A percentile compares a stretch with the other conserved stretches of the same genome.
phyloP scores from a whole-genome alignment of 106 monocot species.

The Dendrobium catenatum region DNA sequence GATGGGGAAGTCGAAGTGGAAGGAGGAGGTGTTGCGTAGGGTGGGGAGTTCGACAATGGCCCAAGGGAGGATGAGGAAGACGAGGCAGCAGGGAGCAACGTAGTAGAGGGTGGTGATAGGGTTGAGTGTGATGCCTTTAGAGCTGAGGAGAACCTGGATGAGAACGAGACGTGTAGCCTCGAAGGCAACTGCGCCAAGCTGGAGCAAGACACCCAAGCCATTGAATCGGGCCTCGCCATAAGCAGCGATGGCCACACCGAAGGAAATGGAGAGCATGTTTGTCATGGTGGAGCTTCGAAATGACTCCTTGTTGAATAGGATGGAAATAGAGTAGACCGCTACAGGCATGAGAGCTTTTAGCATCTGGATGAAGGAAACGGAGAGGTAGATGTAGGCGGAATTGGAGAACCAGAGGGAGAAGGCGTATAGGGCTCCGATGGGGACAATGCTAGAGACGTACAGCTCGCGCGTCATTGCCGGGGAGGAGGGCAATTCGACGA shows the following conservation, averaged over 20 bases:
- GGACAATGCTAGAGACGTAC: conserved; percentile 41
- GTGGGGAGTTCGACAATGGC: conserved; percentile 16
- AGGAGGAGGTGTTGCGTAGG: background rate
- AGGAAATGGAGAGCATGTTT: conserved; percentile 37
- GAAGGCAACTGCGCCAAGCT: conserved; percentile 37
- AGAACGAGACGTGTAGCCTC: conserved; percentile 40
- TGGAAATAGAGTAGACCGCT: conserved; percentile 42
- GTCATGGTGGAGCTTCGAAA: conserved; percentile 18
- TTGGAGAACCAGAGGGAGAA: conserved; percentile 55
- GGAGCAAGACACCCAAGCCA: conserved; percentile 22
- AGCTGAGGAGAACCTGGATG: conserved; percentile 39
- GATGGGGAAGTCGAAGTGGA: conserved; percentile 9
- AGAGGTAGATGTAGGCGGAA: conserved; percentile 56
- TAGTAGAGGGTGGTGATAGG: conserved; percentile 41
- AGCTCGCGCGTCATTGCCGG: conserved; percentile 18
- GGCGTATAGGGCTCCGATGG: conserved; percentile 42
- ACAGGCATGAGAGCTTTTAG: conserved; percentile 57
- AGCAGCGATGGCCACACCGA: conserved; percentile 36
- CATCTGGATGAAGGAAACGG: conserved; percentile 64
- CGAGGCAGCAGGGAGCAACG: conserved; percentile 26
- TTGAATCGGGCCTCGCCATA: conserved; percentile 41
- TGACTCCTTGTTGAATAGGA: conserved; percentile 26
- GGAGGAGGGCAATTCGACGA: conserved; percentile 5
- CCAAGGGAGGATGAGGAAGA: conserved; percentile 24
- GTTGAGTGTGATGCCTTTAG: conserved; percentile 34